phyloP scores from a whole-genome alignment of 768 basidiomycete species.

The Mycena sanguinolenta region DNA sequence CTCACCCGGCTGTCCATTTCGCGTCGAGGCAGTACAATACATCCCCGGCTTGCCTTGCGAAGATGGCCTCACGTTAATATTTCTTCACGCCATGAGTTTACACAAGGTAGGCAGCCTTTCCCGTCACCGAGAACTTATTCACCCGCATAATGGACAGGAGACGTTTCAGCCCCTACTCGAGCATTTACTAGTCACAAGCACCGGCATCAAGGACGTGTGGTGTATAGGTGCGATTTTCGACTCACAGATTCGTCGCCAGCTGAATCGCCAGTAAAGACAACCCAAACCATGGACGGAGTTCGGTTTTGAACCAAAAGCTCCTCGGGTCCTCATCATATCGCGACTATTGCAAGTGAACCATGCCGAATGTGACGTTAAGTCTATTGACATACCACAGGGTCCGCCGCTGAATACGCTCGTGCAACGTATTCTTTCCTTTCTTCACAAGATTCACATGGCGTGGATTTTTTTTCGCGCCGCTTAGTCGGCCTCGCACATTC shows the following conservation, averaged over 20 bases:
- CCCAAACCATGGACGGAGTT: constrained; percentile 25
- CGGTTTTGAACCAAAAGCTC: constrained; percentile 10
- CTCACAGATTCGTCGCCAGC: not conserved
- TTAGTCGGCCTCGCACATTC: constrained; percentile 27
- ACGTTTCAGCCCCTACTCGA: constrained; percentile 20
- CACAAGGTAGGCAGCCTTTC: constrained; percentile 2
- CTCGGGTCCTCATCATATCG: constrained; percentile 8
- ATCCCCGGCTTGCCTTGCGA: constrained; percentile 7
- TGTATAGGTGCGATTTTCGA: constrained; percentile 11
- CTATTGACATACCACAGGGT: constrained; percentile 13
- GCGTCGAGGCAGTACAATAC: constrained; percentile 11
- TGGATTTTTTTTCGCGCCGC: constrained; percentile 13
- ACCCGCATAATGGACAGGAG: not conserved
- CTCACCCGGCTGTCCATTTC: constrained; percentile 15
- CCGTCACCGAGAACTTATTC: not conserved
- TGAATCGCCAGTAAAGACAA: not conserved
- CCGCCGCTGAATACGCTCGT: constrained; percentile 24
- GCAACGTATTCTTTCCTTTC: constrained; percentile 22
- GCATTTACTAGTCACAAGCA: constrained; percentile 1
- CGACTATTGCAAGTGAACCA: constrained; percentile 21
- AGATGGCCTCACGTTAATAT: constrained; percentile 20
- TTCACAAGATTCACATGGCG: constrained; percentile 7
- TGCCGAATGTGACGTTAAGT: not conserved
- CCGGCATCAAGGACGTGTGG: constrained; percentile 17
- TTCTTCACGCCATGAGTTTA: constrained; percentile 25